A percentile compares a stretch with the other conserved stretches of the same genome.
Evolutionary conservation across 495 filamentous ascomycete species (phyloP).

Genomic region (Astrothelium subdiscretum): DNA sequence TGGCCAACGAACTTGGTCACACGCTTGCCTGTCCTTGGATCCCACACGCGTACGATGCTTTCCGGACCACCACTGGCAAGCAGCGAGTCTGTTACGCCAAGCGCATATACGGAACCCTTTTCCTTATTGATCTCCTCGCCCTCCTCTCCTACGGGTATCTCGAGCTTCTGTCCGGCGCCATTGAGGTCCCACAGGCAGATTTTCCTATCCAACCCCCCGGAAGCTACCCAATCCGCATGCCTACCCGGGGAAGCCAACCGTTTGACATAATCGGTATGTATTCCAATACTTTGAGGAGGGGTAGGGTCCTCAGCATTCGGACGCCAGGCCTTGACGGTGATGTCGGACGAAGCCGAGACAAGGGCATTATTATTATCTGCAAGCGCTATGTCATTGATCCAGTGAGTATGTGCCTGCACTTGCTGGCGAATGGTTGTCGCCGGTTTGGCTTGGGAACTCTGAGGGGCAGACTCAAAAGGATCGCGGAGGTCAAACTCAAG

Average conservation of each 20-base stretch:
- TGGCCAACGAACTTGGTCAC: conserved; percentile 98
- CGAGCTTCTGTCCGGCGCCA: conserved; percentile 69
- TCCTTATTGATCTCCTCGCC: conserved; percentile 64
- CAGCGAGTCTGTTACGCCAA: conserved; percentile 61
- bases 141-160: conserved; percentile 71
- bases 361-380: conserved; percentile 71
- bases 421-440: conserved; percentile 72
- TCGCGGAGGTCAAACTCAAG: conserved; percentile 49
- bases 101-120: conserved; percentile 91
- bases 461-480: conserved; percentile 24
- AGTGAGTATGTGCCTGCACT: conserved; percentile 96
- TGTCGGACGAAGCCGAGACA: conserved; percentile 89
- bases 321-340: conserved; percentile 89
- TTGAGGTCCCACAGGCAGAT: conserved; percentile 88
- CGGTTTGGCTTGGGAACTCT: conserved; percentile 21
- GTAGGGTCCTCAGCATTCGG: conserved; percentile 59
- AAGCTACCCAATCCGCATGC: conserved; percentile 79
- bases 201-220: conserved; percentile 88
- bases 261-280: conserved; percentile 94
- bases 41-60: conserved; percentile 87
- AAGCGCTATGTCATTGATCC: conserved; percentile 95
- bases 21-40: conserved; percentile 74
- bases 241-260: conserved; percentile 66
- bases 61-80: conserved; percentile 91
- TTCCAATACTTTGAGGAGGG: conserved; percentile 70